Evolutionary conservation across 73 alveolate genomes (phyloP).

Genomic region (Tetrahymena thermophila): DNA sequence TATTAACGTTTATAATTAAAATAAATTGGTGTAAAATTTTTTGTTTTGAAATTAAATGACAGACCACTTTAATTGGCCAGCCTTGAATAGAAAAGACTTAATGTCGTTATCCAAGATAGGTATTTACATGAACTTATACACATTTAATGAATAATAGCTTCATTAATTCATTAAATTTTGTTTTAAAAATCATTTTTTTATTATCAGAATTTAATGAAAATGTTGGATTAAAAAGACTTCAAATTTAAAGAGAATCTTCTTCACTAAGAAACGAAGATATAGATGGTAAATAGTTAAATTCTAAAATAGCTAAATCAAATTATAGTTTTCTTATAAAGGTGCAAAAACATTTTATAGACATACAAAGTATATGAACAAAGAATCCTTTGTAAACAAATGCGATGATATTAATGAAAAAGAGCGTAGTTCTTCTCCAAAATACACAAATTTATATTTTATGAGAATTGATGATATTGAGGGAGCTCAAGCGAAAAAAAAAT

Average conservation of each 20-base stretch:
- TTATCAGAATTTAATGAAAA: neutral
- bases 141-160: neutral
- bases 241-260: neutral
- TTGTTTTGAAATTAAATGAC: neutral
- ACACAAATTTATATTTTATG: neutral
- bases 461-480: conserved; percentile 21
- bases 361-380: neutral
- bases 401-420: neutral
- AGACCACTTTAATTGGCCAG: neutral
- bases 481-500: conserved; percentile 29
- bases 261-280: neutral
- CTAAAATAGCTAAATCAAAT: neutral
- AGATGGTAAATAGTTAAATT: neutral
- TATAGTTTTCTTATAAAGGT: neutral
- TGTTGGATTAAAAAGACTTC: neutral
- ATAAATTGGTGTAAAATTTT: neutral
- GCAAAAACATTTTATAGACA: neutral
- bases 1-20: neutral
- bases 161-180: neutral
- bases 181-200: too few species aligned
- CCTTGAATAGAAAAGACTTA: neutral
- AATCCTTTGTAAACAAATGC: neutral
- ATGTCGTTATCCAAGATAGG: neutral
- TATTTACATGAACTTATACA: neutral
- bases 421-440: neutral